Evolutionary conservation across 306 rosid species (phyloP), one percentile per base, ranked within the genome.

Genomic region (Glycine soja): DNA sequence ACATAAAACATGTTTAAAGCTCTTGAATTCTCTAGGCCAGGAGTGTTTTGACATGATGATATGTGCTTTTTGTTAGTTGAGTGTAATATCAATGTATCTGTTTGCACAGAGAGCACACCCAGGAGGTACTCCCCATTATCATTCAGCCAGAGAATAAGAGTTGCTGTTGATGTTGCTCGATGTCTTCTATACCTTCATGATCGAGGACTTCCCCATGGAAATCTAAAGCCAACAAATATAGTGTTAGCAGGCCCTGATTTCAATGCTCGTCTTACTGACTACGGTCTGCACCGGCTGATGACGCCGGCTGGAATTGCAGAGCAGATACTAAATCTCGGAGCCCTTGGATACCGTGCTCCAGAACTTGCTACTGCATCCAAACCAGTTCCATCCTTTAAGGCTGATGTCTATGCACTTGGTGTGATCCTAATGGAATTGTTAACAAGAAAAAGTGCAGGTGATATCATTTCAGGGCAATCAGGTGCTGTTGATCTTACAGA

Each of bases 401-500:
- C 98, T 0, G 99, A 93, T 79, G 92, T 95, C 5, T 95, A 93
- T 83, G 97, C 98, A 14, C 92, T 93, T 70, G 99, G 99, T 5
- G 99, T 93, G 86, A 91, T 95, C 82, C 72, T 95, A 73, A 93
- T 95, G 99, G 99, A 95, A 81, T 66, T 95, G 62, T 84, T 95
- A 64, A 93, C 99, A 24, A 87, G 97, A 85, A 90, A 94, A 85
- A 93, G 97, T 82, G 99, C 99, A 11, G 99, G 99, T 5, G 99
- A 95, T 81, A 95, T 95, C 69, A 95, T 95, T 85, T 95, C 99
- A 4, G 99, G 97, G 3, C 98, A 93, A 50, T 89, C 97, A 0
- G 97, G 97, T 38, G 99, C 97, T 1, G 99, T 95, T 36, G 99
- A 95, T 87, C 97, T 95, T 46, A 91, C 99, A 16, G 99, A 95